Evolutionary conservation across 148 eudicot species (phyloP), one percentile per base, ranked within the genome.

Genomic region (Chenopodium suecicum): DNA sequence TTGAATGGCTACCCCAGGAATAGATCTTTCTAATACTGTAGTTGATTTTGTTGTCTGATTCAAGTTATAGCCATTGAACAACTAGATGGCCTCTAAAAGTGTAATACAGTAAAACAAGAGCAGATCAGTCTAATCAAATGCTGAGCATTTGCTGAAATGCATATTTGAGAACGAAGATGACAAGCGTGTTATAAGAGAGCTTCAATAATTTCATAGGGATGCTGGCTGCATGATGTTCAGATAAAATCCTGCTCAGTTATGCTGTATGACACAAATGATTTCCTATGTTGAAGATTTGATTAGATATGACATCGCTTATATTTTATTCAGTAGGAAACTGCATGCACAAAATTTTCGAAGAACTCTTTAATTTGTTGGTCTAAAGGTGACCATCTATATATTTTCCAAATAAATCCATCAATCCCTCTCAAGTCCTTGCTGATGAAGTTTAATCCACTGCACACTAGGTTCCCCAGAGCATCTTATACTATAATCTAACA

Each of bases 21-120:
- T 66, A 83, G 17, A 79, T 67, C 79, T 34, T 75, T 75, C 52
- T 7, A 75, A 9, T 46, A 4, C 62, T 79, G 75, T 71, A 69
- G 31, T 19, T 74, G 82, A 83, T 83, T 68, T 79, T 58, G 48
- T 29, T 83, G 85, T 79, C 86, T 83, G 79, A 71, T 32, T 31
- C 23, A 79, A 71, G 37, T 11, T 54, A 56, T 2, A 22, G 47
- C 31, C 46, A 23, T 68, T 78, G 34, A 50, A 46, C 34, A 17
- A 46, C 80, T 48, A 77, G 60, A 56, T 70, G 81, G 29, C 65
- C 56, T 41, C 48, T 31, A 48, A 56, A 14, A 79, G 50, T 58
- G n/a, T 66, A 29, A 34, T 41, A 50, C 34, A 23, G 50, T 23
- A 72, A 52, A 56, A 70, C 29, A 73, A 41, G 47, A 64, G 50